Percentiles rank a stretch among this genome's conserved stretches.
phyloP scores from a whole-genome alignment of 2,329 filamentous ascomycete species.

The Exophiala sp. region DNA sequence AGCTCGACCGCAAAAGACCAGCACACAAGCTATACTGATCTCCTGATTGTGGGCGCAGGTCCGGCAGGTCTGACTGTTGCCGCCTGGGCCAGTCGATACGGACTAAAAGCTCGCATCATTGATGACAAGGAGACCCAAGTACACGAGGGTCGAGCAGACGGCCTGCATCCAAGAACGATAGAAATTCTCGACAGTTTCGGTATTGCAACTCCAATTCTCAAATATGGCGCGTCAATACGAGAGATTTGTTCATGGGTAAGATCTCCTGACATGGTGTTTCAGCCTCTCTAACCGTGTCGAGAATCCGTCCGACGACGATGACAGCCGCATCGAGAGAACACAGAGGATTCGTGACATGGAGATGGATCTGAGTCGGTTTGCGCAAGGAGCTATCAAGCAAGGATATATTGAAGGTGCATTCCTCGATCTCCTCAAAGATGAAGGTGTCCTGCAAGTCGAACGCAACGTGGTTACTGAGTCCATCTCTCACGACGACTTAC shows the following conservation, averaged over 20 bases:
- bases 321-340: constrained; percentile 53
- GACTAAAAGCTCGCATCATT: constrained; percentile 48
- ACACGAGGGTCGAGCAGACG: constrained; percentile 45
- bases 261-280: neutral
- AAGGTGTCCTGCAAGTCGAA: constrained; percentile 52
- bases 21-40: neutral
- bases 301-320: constrained; percentile 45
- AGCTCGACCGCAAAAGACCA: too few species aligned
- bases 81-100: constrained; percentile 47
- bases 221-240: constrained; percentile 65
- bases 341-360: constrained; percentile 63
- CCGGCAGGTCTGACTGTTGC: constrained; percentile 48
- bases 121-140: constrained; percentile 39
- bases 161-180: constrained; percentile 62
- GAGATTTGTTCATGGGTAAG: constrained; percentile 56
- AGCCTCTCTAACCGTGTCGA: constrained; percentile 53
- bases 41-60: constrained; percentile 50
- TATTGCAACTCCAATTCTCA: constrained; percentile 58
- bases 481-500: constrained; percentile 53
- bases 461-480: constrained; percentile 56
- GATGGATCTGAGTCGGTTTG: constrained; percentile 59
- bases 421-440: constrained; percentile 51
- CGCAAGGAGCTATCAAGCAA: constrained; percentile 66
- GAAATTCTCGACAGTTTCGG: constrained; percentile 71
- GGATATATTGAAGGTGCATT: constrained; percentile 67